Base-by-base conservation (phyloP, 495 filamentous ascomycete genomes). In the Penicillium nucicola region DNA sequence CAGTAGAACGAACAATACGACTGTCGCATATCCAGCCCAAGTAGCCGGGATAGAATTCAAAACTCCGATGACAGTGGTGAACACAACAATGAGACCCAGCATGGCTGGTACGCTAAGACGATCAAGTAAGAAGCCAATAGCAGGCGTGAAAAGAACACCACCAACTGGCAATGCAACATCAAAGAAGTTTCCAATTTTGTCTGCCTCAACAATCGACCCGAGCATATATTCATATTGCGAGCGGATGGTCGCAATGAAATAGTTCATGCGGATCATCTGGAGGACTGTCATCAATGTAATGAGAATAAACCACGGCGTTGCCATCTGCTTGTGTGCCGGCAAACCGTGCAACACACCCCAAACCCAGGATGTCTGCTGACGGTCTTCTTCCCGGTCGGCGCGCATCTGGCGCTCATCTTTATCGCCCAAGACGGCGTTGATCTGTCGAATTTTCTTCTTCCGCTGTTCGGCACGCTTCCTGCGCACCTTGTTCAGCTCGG, bases 211-310 rank as follows among this genome's bases (percentile, higher is more conserved):
- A 41, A 70, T 67, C 7, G 78, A 81, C 17, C 71, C 71, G 5
- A 97, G 78, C 37, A 97, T 79, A 56, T 84, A 84, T 33, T 84
- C 79, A 66, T 96, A 96, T 63, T 97, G 92, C 5, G 84, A 70
- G 4, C 86, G 81, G 56, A 97, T 83, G 1, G 92, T 97, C 0
- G 92, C 92, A 28, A 97, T 91, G 61, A 97, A 97, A 73, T 91
- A 97, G 69, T 97, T 97, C 73, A 97, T 97, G 10, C 92, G 84
- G 1, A 87, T 84, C 92, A 95, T 96, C 61, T 95, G 90, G n/a
- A 95, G 58, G n/a, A 93, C 80, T 1, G 92, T 96, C 72, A 97
- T 93, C 13, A 92, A 61, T 6, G 88, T 87, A 56, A 97, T 92
- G 30, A 97, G 72, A n/a, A 92, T 71, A 58, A 95, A 97, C 92